A percentile compares a stretch with the other conserved stretches of the same genome.
phyloP scores from a whole-genome alignment of 805 yeast species.

The Candida golubevii region DNA sequence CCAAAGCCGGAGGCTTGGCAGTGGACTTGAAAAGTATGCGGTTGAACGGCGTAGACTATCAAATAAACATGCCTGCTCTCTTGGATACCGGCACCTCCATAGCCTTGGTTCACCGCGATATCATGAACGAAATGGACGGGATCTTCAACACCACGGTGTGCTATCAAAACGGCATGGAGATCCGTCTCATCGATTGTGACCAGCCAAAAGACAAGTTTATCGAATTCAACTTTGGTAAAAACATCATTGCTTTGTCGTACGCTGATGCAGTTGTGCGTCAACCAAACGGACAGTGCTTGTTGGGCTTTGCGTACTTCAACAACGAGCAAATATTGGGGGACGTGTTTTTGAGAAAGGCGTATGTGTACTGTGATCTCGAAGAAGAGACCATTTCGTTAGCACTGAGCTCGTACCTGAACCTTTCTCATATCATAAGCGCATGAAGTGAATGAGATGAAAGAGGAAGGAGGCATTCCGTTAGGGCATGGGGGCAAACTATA shows the following conservation, averaged over 20 bases:
- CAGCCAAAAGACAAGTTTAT: slow-evolving; percentile 12
- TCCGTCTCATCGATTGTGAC: slow-evolving; percentile 10
- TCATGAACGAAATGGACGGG: slow-evolving; percentile 9
- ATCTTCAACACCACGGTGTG: slow-evolving; percentile 7
- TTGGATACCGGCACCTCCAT: slow-evolving; percentile 14
- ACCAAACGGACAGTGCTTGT: slow-evolving; percentile 6
- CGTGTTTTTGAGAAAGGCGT: slow-evolving; percentile 18
- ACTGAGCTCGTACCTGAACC: slow-evolving; percentile 7
- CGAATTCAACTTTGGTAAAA: slow-evolving; percentile 11
- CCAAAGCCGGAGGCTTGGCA: slow-evolving; percentile 3
- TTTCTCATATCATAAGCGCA: slow-evolving; percentile 8
- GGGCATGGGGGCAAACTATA: too few species aligned
- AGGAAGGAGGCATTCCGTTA: neutral
- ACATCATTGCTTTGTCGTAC: slow-evolving; percentile 5
- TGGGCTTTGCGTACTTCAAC: slow-evolving; percentile 10
- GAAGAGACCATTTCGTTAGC: slow-evolving; percentile 15
- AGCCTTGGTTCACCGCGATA: slow-evolving; percentile 5
- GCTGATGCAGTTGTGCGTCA: slow-evolving; percentile 7
- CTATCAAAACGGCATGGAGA: slow-evolving; percentile 2
- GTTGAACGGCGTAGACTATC: slow-evolving; percentile 2
- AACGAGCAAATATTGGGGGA: slow-evolving; percentile 14
- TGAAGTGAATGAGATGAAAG: neutral
- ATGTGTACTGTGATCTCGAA: slow-evolving; percentile 15
- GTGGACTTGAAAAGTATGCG: slow-evolving; percentile 1
- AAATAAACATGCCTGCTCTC: slow-evolving; percentile 1